These are phyloP conservation scores for Aspergillus fumigatiaffinis DNA, from an alignment of 2,329 filamentous ascomycete genomes.

Conservation along the genomic window DNA sequence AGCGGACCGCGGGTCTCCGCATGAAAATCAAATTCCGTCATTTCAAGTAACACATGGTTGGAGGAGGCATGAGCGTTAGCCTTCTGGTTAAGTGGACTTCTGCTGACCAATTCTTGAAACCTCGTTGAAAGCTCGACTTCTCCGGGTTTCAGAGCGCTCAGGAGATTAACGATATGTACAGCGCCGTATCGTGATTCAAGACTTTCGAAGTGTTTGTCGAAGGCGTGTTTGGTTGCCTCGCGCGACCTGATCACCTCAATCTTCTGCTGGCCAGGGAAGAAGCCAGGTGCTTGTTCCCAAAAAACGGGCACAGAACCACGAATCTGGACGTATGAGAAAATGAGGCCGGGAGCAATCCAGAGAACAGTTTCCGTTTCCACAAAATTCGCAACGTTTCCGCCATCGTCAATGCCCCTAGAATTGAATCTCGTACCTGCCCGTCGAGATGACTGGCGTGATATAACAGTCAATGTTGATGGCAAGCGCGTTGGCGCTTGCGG, in stretches of 20 bases:
- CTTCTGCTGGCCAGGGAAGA: slow-evolving; percentile 90
- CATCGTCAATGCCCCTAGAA: slow-evolving; percentile 93
- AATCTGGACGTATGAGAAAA: slow-evolving; percentile 92
- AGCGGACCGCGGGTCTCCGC: slow-evolving; percentile 82
- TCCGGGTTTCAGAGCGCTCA: slow-evolving; percentile 83
- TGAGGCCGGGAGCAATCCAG: slow-evolving; percentile 70
- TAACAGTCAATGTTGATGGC: slow-evolving; percentile 80
- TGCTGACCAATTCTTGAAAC: slow-evolving; percentile 72
- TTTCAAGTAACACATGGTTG: slow-evolving; percentile 71
- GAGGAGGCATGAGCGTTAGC: slow-evolving; percentile 49
- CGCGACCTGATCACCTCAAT: slow-evolving; percentile 83
- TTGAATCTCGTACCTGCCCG: slow-evolving; percentile 95
- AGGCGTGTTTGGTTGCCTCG: slow-evolving; percentile 89
- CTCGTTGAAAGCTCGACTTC: slow-evolving; percentile 78
- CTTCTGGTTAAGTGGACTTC: slow-evolving; percentile 65
- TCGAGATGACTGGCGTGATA: slow-evolving; percentile 84
- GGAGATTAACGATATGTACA: slow-evolving; percentile 85
- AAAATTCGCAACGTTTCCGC: slow-evolving; percentile 96
- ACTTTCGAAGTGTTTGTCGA: slow-evolving; percentile 91
- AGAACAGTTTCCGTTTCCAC: slow-evolving; percentile 96
- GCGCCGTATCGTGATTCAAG: slow-evolving; percentile 83
- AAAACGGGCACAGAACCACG: slow-evolving; percentile 93
- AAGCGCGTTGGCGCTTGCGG: slow-evolving; percentile 63
- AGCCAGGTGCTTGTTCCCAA: slow-evolving; percentile 88
- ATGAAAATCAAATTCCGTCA: slow-evolving; percentile 94